Conservation (phyloP, 192 early-diverging fungal species). For the Coemansia sp. region DNA sequence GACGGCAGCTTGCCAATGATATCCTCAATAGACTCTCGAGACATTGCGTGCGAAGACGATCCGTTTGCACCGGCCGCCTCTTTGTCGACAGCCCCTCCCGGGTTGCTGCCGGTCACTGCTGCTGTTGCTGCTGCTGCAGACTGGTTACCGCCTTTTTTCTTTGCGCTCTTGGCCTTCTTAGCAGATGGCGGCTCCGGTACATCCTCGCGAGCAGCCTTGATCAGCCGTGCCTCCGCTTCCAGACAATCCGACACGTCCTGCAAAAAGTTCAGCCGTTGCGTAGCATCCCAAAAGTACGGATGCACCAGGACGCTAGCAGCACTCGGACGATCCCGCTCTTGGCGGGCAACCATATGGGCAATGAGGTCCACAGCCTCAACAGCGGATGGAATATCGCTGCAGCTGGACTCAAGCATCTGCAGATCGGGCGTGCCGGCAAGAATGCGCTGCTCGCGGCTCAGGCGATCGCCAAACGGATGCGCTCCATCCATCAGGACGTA, state of each 20-base stretch:
- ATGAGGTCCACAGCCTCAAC: constrained; percentile 90
- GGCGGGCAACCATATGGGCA: constrained; percentile 78
- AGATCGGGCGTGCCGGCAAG: constrained; percentile 73
- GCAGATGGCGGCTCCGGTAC: constrained; percentile 31
- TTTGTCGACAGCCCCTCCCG: background rate
- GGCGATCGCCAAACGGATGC: constrained; percentile 95
- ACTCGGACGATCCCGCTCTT: constrained; percentile 78
- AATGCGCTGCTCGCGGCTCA: constrained; percentile 89
- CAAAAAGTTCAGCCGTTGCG: constrained; percentile 83
- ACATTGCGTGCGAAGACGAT: constrained; percentile 27
- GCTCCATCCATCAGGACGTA: constrained; percentile 86
- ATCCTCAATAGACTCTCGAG: constrained; percentile 41
- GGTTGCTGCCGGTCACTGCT: background rate
- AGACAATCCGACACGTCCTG: constrained; percentile 95
- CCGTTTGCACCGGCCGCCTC: background rate
- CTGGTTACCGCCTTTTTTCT: constrained; percentile 31
- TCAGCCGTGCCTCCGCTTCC: constrained; percentile 74
- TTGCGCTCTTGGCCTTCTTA: constrained; percentile 20
- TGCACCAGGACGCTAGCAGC: constrained; percentile 78
- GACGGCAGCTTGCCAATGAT: constrained; percentile 43
- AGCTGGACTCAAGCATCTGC: constrained; percentile 64
- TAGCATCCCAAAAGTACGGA: constrained; percentile 93
- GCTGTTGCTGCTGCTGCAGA: background rate
- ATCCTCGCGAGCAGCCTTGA: constrained; percentile 49
- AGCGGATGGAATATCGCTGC: constrained; percentile 59